Evolutionary conservation across 1,284 basidiomycete species (phyloP), one percentile per base, ranked within the genome.

Genomic region (Ustilago hordei): DNA sequence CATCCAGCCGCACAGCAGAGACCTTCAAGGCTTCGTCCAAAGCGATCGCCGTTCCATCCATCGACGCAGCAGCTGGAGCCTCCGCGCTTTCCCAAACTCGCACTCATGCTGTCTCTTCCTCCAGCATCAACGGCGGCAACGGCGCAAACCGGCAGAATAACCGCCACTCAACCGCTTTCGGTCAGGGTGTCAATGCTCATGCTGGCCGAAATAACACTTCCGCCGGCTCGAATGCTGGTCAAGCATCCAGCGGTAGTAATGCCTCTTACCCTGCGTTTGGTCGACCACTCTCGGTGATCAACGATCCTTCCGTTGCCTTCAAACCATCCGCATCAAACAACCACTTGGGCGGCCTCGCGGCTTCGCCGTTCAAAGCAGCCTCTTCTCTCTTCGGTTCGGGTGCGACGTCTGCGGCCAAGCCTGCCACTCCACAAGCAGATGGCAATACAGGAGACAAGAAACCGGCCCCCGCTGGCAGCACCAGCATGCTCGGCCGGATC

Each of bases 401-500:
- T 38, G 55, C 64, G 13, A 61, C 63, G 13, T n/a, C 48, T 7
- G 32, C 59, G 5, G 6, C 62, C 13, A 77, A 69, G 56, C 63
- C 70, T 12, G 45, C 66, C 1, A 55, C 62, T 2, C 48, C 66
- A 13, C 13, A 60, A 12, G 50, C 61, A 8, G 43, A 17, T 1
- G 43, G 43, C 17, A 45, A 45, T 19, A 19, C 43, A 8, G 38
- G 39, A 19, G 66, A 64, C 38, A 38, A 61, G 34, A 62, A 68
- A 57, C 48, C 61, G 31, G 60, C 60, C 23, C 32, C 62, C 13
- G 53, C 23, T 35, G 45, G 50, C 43, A 60, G 58, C 36, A 64
- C 65, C 11, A 65, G 70, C 52, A 54, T 79, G 63, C 57, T 81
- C 7, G 77, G 79, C 31, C 69, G 77, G 38, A 68, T 82, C 43